Percentiles rank a stretch among this genome's conserved stretches.
phyloP scores from a whole-genome alignment of 208 protist genomes.

The Leishmania tropica region DNA sequence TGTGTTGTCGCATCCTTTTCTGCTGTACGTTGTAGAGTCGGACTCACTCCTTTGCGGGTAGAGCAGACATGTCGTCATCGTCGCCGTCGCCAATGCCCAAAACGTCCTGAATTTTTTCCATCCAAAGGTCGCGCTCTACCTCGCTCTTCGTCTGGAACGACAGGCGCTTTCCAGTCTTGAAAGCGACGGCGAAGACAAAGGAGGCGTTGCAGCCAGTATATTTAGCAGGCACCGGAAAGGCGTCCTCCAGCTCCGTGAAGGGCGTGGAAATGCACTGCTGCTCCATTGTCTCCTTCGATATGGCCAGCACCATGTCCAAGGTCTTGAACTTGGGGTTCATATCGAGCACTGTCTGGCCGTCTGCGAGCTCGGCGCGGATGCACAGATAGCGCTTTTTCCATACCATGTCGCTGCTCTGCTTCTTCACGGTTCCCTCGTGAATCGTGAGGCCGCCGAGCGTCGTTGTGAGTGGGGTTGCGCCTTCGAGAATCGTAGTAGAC shows the following conservation, averaged over 20 bases:
- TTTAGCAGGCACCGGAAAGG: conserved; percentile 76
- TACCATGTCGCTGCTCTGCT: conserved; percentile 79
- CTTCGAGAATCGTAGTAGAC: conserved; percentile 70
- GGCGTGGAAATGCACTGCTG: conserved; percentile 79
- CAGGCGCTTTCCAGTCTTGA: conserved; percentile 75
- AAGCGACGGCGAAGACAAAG: conserved; percentile 78
- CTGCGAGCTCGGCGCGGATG: conserved; percentile 65
- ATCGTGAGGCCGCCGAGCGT: conserved; percentile 58
- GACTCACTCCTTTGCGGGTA: conserved; percentile 19
- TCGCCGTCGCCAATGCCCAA: conserved; percentile 77
- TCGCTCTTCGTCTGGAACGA: conserved; percentile 72
- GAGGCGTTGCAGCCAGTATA: conserved; percentile 75
- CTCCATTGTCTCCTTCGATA: conserved; percentile 80
- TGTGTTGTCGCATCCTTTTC: not conserved
- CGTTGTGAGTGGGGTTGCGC: conserved; percentile 56
- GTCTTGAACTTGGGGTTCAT: conserved; percentile 69
- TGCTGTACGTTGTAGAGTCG: not conserved
- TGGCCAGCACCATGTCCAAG: conserved; percentile 66
- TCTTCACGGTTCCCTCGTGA: conserved; percentile 64
- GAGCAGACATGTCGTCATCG: conserved; percentile 34
- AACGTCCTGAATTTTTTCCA: conserved; percentile 84
- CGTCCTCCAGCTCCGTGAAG: conserved; percentile 77
- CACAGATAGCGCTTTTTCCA: conserved; percentile 83
- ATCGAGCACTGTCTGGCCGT: conserved; percentile 52
- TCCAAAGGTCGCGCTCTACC: conserved; percentile 70